Percentiles rank a stretch among this genome's conserved stretches.
These are phyloP conservation scores for Puccinia polysora DNA, from an alignment of 1,284 basidiomycete genomes.

Conservation along the genomic window DNA sequence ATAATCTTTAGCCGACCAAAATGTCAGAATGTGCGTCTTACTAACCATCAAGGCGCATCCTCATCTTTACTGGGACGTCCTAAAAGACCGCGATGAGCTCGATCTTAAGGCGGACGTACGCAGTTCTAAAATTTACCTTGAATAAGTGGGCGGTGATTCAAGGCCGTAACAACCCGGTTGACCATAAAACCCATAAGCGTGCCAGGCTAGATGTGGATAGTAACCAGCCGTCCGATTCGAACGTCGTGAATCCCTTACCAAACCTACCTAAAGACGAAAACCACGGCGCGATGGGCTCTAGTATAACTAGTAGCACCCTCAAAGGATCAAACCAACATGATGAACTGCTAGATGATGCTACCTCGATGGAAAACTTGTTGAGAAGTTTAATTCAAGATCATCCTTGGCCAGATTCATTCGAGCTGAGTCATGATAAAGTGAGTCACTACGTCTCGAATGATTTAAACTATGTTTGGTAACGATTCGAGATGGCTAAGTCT, in stretches of 20 bases:
- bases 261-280: too few relatives aligned
- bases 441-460: background rate
- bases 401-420: slow-evolving; percentile 1
- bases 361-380: background rate
- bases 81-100: slow-evolving; percentile 22
- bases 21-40: background rate
- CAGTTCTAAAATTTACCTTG: slow-evolving; percentile 14
- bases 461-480: background rate
- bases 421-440: slow-evolving; percentile 8
- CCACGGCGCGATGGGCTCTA: too few relatives aligned
- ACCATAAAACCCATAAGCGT: background rate
- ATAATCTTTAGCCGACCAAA: background rate
- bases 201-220: background rate
- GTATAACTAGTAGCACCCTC: too few relatives aligned
- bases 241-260: background rate
- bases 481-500: background rate
- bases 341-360: background rate
- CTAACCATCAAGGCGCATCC: background rate
- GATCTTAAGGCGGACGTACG: slow-evolving; percentile 17
- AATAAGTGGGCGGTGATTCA: slow-evolving; percentile 3
- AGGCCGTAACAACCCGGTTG: background rate
- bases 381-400: slow-evolving; percentile 1
- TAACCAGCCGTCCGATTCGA: background rate
- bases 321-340: background rate
- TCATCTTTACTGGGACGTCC: background rate